These are phyloP conservation scores for Hyparrhenia diplandra DNA, from an alignment of 176 grass and related monocot genomes.

Conservation along the genomic window DNA sequence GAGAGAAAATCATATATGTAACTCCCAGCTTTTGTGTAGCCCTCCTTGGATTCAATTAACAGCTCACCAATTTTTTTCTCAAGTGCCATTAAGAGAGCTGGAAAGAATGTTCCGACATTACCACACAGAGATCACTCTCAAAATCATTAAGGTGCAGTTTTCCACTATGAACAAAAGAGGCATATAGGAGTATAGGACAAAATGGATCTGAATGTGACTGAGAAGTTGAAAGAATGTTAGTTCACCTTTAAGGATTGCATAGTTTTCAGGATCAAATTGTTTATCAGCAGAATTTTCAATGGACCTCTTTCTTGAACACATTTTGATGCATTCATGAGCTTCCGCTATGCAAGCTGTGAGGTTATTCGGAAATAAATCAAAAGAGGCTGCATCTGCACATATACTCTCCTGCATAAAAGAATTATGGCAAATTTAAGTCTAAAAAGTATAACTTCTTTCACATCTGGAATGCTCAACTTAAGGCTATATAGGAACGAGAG, in stretches of 20 bases:
- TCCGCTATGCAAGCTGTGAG: constrained; percentile 74
- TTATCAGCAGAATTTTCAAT: constrained; percentile 73
- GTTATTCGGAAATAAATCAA: constrained; percentile 74
- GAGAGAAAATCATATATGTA: constrained; percentile 95
- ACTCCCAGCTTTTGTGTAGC: constrained; percentile 66
- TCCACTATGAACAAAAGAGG: background rate
- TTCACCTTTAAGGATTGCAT: constrained; percentile 94
- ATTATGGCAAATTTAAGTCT: constrained; percentile 16
- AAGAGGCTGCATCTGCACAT: constrained; percentile 96
- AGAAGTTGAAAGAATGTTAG: background rate
- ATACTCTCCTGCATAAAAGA: constrained; percentile 76
- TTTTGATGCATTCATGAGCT: constrained; percentile 89
- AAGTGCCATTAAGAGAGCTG: constrained; percentile 87
- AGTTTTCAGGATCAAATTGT: constrained; percentile 92
- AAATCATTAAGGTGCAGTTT: constrained; percentile 28
- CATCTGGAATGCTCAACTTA: constrained; percentile 2
- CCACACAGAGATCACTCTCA: background rate
- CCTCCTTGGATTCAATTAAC: constrained; percentile 81
- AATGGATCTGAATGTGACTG: background rate
- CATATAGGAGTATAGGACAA: background rate
- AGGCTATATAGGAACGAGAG: background rate
- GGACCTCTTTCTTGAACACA: constrained; percentile 65
- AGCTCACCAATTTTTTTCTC: constrained; percentile 78
- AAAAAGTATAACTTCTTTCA: background rate
- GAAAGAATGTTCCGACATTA: constrained; percentile 23